These are phyloP conservation scores for Starmerella tilneyi DNA, from an alignment of 805 yeast genomes.

Conservation along the genomic window DNA sequence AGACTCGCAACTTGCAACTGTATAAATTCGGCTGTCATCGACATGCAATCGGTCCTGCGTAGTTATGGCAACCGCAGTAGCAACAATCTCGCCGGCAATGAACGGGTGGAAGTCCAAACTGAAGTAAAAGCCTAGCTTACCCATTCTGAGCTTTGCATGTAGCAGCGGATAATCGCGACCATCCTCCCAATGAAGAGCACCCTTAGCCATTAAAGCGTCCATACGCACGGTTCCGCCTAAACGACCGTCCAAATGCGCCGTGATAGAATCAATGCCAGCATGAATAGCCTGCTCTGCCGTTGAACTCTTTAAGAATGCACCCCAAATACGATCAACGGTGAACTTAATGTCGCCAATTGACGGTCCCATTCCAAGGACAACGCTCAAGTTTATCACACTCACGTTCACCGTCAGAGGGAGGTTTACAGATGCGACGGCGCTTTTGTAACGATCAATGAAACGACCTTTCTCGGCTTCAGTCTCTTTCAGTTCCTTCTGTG, in stretches of 20 bases:
- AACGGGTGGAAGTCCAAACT: conserved; percentile 83
- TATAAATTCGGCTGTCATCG: conserved; percentile 46
- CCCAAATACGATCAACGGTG: conserved; percentile 53
- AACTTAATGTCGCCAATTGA: conserved; percentile 61
- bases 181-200: conserved; percentile 64
- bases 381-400: conserved; percentile 41
- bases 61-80: conserved; percentile 45
- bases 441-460: conserved; percentile 36
- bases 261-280: conserved; percentile 45
- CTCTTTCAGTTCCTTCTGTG: neutral
- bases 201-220: conserved; percentile 42
- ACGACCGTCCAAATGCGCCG: conserved; percentile 59
- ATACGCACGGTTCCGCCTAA: conserved; percentile 59
- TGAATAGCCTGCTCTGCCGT: conserved; percentile 64
- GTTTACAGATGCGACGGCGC: conserved; percentile 52
- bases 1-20: conserved; percentile 34
- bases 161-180: conserved; percentile 55
- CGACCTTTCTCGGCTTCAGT: conserved; percentile 21
- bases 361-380: conserved; percentile 69
- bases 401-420: conserved; percentile 66
- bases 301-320: conserved; percentile 52
- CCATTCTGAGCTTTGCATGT: conserved; percentile 48
- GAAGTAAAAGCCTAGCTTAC: conserved; percentile 45
- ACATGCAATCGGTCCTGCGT: conserved; percentile 42
- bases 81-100: conserved; percentile 46